Conservation (phyloP, 2,329 filamentous ascomycete genomes). For the Cordyceps cateniannulata region DNA sequence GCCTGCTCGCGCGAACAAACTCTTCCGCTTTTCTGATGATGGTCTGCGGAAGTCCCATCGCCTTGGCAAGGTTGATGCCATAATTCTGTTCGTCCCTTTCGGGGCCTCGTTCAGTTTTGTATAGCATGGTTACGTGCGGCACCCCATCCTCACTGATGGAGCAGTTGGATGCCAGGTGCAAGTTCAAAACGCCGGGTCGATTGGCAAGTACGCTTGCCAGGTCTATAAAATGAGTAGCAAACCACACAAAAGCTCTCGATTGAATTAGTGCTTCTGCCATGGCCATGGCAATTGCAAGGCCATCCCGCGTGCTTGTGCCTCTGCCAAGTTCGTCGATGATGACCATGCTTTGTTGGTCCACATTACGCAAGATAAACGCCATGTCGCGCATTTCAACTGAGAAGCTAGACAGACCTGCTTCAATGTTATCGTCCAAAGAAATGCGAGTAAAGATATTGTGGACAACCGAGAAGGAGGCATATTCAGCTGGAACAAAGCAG, state of each 20-base stretch:
- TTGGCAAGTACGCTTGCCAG: conserved; percentile 70
- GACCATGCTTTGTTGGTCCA: conserved; percentile 67
- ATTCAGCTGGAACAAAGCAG: conserved; percentile 80
- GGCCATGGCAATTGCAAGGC: conserved; percentile 80
- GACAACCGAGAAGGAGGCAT: conserved; percentile 73
- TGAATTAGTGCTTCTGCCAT: conserved; percentile 84
- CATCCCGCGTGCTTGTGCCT: conserved; percentile 83
- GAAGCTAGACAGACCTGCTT: conserved; percentile 89
- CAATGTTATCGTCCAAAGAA: conserved; percentile 79
- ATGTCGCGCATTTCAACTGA: conserved; percentile 94
- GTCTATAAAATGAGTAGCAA: conserved; percentile 87
- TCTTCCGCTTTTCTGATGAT: conserved; percentile 63
- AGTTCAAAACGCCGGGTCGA: conserved; percentile 70
- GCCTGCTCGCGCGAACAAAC: conserved; percentile 57
- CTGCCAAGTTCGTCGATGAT: conserved; percentile 91
- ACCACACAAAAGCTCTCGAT: conserved; percentile 76
- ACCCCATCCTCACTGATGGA: conserved; percentile 40
- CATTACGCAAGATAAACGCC: conserved; percentile 81
- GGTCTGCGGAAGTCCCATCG: conserved; percentile 62
- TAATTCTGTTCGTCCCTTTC: conserved; percentile 65
- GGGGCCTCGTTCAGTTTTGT: conserved; percentile 69
- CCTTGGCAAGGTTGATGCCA: conserved; percentile 72
- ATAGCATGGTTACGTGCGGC: conserved; percentile 75
- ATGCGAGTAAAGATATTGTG: conserved; percentile 82
- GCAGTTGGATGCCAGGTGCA: conserved; percentile 72